Evolutionary conservation across 148 eudicot species (phyloP).

Genomic region (Cornus controversa): DNA sequence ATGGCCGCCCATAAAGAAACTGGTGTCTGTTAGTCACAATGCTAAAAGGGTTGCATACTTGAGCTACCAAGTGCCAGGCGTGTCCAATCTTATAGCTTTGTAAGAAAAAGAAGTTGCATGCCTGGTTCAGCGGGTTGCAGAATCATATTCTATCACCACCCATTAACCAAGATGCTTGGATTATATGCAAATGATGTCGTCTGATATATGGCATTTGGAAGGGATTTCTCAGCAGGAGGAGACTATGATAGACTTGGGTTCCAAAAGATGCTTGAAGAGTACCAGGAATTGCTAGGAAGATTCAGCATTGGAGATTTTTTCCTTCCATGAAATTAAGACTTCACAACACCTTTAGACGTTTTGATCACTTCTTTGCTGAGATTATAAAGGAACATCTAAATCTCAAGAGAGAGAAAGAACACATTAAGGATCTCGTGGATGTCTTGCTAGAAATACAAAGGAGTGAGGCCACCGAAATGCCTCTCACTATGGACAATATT

Average conservation of each 20-base stretch:
- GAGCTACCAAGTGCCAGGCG: too few relatives aligned
- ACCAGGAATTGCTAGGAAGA: slow-evolving; percentile 45
- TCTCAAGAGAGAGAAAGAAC: slow-evolving; percentile 15
- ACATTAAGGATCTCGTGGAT: slow-evolving; percentile 48
- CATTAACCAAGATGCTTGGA: slow-evolving; percentile 34
- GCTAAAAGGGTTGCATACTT: neutral
- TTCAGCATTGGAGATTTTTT: too few relatives aligned
- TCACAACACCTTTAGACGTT: slow-evolving; percentile 31
- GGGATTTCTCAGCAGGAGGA: slow-evolving; percentile 38
- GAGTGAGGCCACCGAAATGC: slow-evolving; percentile 22
- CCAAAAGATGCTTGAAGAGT: slow-evolving; percentile 43
- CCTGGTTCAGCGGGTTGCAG: slow-evolving; percentile 20
- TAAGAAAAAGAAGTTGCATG: too few relatives aligned
- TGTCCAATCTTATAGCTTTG: too few relatives aligned
- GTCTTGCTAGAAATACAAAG: slow-evolving; percentile 45
- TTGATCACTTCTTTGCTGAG: slow-evolving; percentile 46
- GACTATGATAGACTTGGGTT: slow-evolving; percentile 42
- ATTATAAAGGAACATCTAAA: slow-evolving; percentile 48
- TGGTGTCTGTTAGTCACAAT: neutral
- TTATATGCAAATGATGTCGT: slow-evolving; percentile 47
- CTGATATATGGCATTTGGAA: slow-evolving; percentile 41
- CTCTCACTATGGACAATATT: slow-evolving; percentile 44
- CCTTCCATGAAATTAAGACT: slow-evolving; percentile 37
- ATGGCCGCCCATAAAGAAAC: too few relatives aligned
- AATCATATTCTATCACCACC: slow-evolving; percentile 10